Evolutionary conservation across 257 asterid species (phyloP), one percentile per base, ranked within the genome.

Genomic region (Ophiorrhiza pumila): DNA sequence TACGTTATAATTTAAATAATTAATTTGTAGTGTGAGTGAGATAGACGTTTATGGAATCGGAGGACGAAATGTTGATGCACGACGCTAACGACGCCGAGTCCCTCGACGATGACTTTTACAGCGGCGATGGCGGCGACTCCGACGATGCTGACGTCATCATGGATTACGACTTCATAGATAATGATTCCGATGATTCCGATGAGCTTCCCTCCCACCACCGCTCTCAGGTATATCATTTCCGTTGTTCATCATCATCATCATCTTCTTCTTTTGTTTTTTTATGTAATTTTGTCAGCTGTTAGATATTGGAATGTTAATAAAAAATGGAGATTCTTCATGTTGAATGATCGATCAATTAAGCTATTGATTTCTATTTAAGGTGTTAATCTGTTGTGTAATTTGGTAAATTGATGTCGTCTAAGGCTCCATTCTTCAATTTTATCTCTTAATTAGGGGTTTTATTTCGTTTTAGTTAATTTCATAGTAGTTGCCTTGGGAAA

Each of bases 171-270:
- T 92, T 90, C 77, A 81, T 86, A 67, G 97, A 90, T 78, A 83
- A 87, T 41, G 97, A 87, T 61, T 85, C 96, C 2, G 96, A 90
- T 72, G 96, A 93, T 78, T 86, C 90, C 43, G 97, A 87, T 80
- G 92, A 85, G 60, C 71, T 75, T 41, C 71, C 82, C 72, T 73
- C 89, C 47, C 80, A 80, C 77, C 83, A 78, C 61, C 96, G 96
- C 71, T 87, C 89, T 31, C 93, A 84, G 98, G 98, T 93, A 56
- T 46, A 25, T 46, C 73, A 47, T 76, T 78, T 74, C 61, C 8
- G 1, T 49, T 29, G 45, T 65, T 43, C 35, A 42, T 18, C 12
- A 34, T 72, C 14, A 42, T 39, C 23, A 55, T 83, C 67, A 49
- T 61, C 27, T 12, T 49, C 6, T 52, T 34, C 2, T 18, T 22